Evolutionary conservation across 805 yeast species (phyloP).

Genomic region (Lipomyces japonicus): DNA sequence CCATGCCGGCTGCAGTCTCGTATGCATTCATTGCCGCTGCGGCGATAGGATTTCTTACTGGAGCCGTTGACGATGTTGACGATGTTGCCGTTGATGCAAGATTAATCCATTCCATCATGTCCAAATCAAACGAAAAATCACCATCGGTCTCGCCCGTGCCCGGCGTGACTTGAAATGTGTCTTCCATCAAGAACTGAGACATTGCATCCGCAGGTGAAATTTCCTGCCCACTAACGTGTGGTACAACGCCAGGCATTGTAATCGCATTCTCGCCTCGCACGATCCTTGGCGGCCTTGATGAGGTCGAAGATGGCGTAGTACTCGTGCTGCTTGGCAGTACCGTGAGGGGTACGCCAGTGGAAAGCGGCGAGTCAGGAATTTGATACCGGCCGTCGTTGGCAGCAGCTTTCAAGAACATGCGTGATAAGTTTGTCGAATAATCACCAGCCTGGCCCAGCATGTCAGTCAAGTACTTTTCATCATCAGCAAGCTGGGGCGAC

Average conservation of each 20-base stretch:
- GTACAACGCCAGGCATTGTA: background rate
- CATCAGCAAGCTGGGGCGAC: conserved; percentile 19
- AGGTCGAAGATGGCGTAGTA: background rate
- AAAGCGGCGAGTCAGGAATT: conserved; percentile 24
- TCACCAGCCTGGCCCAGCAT: conserved; percentile 18
- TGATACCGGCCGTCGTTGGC: conserved; percentile 28
- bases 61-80: background rate
- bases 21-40: background rate
- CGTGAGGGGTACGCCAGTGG: background rate
- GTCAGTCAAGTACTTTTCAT: conserved; percentile 24
- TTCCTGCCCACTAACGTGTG: conserved; percentile 4
- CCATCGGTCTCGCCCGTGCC: conserved; percentile 11
- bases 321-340: conserved; percentile 1
- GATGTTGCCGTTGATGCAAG: conserved; percentile 18
- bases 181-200: conserved; percentile 29
- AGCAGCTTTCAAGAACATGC: conserved; percentile 27
- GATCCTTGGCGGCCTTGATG: background rate
- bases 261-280: background rate
- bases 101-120: conserved; percentile 29
- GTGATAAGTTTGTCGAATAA: conserved; percentile 18
- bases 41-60: background rate
- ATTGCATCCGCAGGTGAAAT: conserved; percentile 29
- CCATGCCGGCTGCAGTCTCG: conserved; percentile 5
- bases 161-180: conserved; percentile 18
- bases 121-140: conserved; percentile 25